Conservation (phyloP, 2,329 filamentous ascomycete species). For the Venturia carpophila region DNA sequence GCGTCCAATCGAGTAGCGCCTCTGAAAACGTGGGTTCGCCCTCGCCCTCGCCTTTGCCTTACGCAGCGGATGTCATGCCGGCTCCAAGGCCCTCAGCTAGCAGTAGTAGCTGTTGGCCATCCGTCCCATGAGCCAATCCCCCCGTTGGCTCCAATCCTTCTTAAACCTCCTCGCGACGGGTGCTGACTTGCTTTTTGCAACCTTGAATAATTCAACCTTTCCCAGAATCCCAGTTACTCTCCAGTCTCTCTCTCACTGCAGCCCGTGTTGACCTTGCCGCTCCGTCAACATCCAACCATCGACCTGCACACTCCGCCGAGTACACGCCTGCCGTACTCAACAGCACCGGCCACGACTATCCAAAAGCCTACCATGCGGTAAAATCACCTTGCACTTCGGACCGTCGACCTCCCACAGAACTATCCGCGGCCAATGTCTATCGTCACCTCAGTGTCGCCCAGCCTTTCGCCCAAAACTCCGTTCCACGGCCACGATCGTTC, state of each 20-base stretch:
- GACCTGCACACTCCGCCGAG: too few species aligned
- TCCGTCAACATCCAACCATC: not conserved
- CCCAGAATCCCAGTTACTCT: too few species aligned
- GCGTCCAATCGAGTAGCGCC: not conserved
- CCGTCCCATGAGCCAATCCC: not conserved
- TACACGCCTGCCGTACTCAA: not conserved
- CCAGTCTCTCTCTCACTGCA: too few species aligned
- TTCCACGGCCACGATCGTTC: constrained; percentile 19
- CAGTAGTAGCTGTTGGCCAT: not conserved
- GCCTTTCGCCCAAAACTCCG: constrained; percentile 29
- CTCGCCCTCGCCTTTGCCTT: not conserved
- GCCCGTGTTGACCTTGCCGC: not conserved
- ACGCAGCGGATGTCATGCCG: not conserved
- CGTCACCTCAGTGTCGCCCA: constrained; percentile 28
- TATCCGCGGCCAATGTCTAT: not conserved
- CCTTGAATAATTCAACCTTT: too few species aligned
- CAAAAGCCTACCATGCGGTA: not conserved
- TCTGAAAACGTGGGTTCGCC: not conserved
- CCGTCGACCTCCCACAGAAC: not conserved
- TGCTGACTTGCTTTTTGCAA: not conserved
- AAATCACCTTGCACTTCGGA: not conserved
- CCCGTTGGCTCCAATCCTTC: not conserved
- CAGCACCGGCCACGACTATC: not conserved
- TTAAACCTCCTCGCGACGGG: not conserved
- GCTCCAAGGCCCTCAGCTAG: not conserved